A percentile compares a stretch with the other conserved stretches of the same genome.
These are phyloP conservation scores for Moesziomyces globuligerus DNA, from an alignment of 1,284 basidiomycete genomes.

Conservation along the genomic window DNA sequence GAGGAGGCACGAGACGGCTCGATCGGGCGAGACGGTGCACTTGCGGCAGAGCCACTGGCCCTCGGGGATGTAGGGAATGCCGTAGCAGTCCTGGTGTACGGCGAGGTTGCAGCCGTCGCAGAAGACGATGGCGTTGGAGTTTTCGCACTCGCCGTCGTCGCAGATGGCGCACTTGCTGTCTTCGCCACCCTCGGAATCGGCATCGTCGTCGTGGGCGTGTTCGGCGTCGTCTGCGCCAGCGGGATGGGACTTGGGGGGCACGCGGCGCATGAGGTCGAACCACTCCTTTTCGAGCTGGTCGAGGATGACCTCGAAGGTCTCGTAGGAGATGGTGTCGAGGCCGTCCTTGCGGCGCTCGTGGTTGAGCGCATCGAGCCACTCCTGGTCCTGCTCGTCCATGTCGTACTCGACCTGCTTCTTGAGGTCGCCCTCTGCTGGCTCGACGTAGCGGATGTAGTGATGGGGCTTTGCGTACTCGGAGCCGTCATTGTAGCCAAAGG, in stretches of 20 bases:
- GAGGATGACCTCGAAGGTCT: slow-evolving; percentile 95
- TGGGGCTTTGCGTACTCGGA: slow-evolving; percentile 80
- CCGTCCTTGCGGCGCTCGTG: slow-evolving; percentile 82
- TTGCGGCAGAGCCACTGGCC: slow-evolving; percentile 99
- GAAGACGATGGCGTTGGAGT: slow-evolving; percentile 98
- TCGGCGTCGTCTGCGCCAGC: slow-evolving; percentile 18
- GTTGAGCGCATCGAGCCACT: slow-evolving; percentile 92
- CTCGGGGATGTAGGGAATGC: slow-evolving; percentile 98
- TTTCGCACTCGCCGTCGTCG: slow-evolving; percentile 97
- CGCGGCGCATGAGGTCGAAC: slow-evolving; percentile 78
- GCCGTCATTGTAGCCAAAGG: slow-evolving; percentile 74
- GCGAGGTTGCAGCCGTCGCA: slow-evolving; percentile 99
- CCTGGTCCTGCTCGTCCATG: slow-evolving; percentile 99
- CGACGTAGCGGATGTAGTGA: slow-evolving; percentile 89
- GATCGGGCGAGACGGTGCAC: slow-evolving; percentile 96
- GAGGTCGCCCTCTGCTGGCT: slow-evolving; percentile 91
- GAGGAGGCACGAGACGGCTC: slow-evolving; percentile 89
- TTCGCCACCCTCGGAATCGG: slow-evolving; percentile 52
- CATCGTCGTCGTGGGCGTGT: slow-evolving; percentile 39
- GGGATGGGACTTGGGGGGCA: slow-evolving; percentile 45
- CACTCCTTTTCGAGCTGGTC: slow-evolving; percentile 98
- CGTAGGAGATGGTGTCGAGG: slow-evolving; percentile 74
- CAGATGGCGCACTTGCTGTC: slow-evolving; percentile 89
- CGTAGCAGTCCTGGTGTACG: slow-evolving; percentile 99
- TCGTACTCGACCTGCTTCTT: slow-evolving; percentile 97